Base-by-base conservation (phyloP, 495 filamentous ascomycete genomes). In the Aspergillus heteromorphus region DNA sequence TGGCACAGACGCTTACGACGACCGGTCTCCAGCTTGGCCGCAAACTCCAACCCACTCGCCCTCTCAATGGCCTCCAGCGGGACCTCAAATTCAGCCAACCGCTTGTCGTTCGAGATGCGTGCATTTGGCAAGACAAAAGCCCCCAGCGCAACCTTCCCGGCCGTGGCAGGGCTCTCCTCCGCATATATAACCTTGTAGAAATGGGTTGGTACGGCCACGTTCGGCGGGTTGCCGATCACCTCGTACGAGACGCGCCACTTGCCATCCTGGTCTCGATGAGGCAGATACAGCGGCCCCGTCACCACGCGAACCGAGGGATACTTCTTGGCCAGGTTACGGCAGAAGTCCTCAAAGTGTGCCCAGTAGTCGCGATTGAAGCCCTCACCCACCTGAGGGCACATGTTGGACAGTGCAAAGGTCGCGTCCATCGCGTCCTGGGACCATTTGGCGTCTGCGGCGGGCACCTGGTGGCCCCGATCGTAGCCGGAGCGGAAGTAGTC, bases 301-400 rank as follows among this genome's bases (percentile, higher is more conserved):
- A 97, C 88, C 62, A 98, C 84, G 6, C 93, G 82, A 29, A 98
- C 91, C 20, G 80, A 86, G 1, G 93, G 91, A 59, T 96, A 98
- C n/a, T 73, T 78, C 40, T 72, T 70, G 1, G 92, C 88, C 29
- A 98, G 78, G 7, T 88, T 76, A 2, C 93, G 82, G 70, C 95
- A 96, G 69, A 97, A 98, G 60, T 95, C 91, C 71, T 98, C 93
- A 62, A 98, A 92, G 65, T 97, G 95, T 48, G 95, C 85, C 93
- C 93, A 98, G 82, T 98, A 95, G 71, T 98, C 93, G 17, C 93
- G 79, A 72, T 98, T 98, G 76, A 98, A 98, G 25, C 93, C 93
- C 65, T 93, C 88, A 48, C 93, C 93, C 2, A 98, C 92, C 70
- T 98, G 93, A 16, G 93, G 93, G 61, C 89, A 95, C 92, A 98